Evolutionary conservation across 2,329 filamentous ascomycete species (phyloP), one percentile per base, ranked within the genome.

Genomic region (Diaporthe caulivora): DNA sequence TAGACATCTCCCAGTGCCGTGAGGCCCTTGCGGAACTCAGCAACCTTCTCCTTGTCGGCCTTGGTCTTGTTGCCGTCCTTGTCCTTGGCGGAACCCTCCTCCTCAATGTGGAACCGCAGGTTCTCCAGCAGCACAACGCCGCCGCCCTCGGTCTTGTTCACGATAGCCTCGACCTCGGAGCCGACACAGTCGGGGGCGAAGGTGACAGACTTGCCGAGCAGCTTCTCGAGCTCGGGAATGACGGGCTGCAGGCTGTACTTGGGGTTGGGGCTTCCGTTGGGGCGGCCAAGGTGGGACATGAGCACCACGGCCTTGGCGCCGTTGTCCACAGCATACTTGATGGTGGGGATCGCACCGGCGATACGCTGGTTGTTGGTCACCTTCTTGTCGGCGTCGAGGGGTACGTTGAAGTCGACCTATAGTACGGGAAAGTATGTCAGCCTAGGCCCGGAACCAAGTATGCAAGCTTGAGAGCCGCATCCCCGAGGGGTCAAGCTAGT

Each of bases 361-460:
- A 99, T 99, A 85, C 97, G 95, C 89, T 99, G 97, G 87, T 93
- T 95, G 91, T 99, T 99, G 85, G 97, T 98, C 85, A 99, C 91
- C 72, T 97, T 95, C 88, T 95, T 97, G 83, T 97, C 89, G 79
- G 88, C 91, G 83, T 99, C 95, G 82, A 99, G 95, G 77, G 97
- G 97, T 73, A 99, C 97, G 87, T 99, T 99, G 92, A 99, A 99
- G 91, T 99, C 97, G 84, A 99, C 96, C 95, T 98, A 81, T 68
- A 70, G 44, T 15, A 54, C 24, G 65, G 15, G 34, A 2, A 18
- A 15, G 9, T 62, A 31, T 70, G 72, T 81, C 77, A 79, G 80
- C 49, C 58, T 54, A 34, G 44, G 31, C 31, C 58, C 7, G 70
- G 40, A 75, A 54, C 55, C 10, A 15, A 17, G 8, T 18, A 29